These are phyloP conservation scores for Paecilomyces sp. DNA, from an alignment of 2,329 filamentous ascomycete genomes.

Conservation along the genomic window DNA sequence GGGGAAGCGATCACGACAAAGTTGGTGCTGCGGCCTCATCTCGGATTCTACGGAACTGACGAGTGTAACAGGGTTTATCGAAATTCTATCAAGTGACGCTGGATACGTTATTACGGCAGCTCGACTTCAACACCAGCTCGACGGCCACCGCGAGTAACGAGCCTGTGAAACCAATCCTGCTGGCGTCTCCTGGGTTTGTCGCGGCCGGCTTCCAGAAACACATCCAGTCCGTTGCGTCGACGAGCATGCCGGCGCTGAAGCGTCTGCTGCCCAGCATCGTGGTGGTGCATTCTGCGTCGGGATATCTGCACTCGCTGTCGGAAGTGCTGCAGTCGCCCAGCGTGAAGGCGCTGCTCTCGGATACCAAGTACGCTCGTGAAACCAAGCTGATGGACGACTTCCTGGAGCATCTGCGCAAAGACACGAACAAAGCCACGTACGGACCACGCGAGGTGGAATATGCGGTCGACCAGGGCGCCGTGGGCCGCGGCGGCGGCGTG, in stretches of 20 bases:
- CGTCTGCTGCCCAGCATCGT: constrained; percentile 55
- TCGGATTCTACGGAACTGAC: background rate
- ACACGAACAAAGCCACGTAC: constrained; percentile 88
- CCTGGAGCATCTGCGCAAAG: constrained; percentile 66
- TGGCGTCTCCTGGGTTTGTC: constrained; percentile 85
- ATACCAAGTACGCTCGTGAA: constrained; percentile 84
- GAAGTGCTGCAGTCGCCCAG: constrained; percentile 79
- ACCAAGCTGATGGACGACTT: constrained; percentile 80
- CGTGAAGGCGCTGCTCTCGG: constrained; percentile 67
- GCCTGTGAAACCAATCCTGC: constrained; percentile 55
- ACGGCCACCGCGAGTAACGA: constrained; percentile 31
- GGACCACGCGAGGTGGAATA: constrained; percentile 73
- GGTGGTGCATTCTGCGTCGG: constrained; percentile 79
- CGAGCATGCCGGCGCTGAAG: constrained; percentile 54
- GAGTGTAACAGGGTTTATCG: constrained; percentile 50
- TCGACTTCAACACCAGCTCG: constrained; percentile 57
- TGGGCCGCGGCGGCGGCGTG: constrained; percentile 77
- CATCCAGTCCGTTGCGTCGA: constrained; percentile 54
- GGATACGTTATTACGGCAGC: constrained; percentile 65
- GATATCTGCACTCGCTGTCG: constrained; percentile 78
- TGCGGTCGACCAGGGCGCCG: constrained; percentile 79
- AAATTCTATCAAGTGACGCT: constrained; percentile 74
- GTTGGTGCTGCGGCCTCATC: constrained; percentile 13
- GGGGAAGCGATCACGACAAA: constrained; percentile 44
- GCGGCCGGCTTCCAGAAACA: constrained; percentile 74